These are phyloP conservation scores for Xylariales sp. DNA, from an alignment of 2,329 filamentous ascomycete species.

Conservation along the genomic window DNA sequence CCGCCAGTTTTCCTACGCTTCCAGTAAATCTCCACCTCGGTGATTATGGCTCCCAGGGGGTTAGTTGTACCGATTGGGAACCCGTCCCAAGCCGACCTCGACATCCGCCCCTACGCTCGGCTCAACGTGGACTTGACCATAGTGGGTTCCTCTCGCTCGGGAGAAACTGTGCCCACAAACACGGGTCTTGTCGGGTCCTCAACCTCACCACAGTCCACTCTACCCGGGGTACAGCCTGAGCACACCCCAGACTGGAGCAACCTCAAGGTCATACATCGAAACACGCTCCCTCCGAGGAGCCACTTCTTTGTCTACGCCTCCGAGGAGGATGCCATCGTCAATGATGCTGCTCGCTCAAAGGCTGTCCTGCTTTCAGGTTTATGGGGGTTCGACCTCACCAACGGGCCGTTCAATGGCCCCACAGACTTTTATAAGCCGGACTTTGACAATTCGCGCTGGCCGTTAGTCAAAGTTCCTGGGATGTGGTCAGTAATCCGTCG, in stretches of 20 bases:
- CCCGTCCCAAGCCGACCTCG: conserved; percentile 3
- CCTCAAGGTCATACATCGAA: conserved; percentile 53
- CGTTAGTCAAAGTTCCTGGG: conserved; percentile 55
- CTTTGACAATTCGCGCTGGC: conserved; percentile 33
- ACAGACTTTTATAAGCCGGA: conserved; percentile 29
- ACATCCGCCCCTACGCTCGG: conserved; percentile 2
- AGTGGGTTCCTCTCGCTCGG: not conserved
- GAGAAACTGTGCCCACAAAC: not conserved
- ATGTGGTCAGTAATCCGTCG: conserved; percentile 42
- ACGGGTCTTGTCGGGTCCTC: not conserved
- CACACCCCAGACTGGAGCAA: conserved; percentile 57
- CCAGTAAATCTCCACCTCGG: conserved; percentile 4
- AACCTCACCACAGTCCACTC: not conserved
- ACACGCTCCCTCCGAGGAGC: conserved; percentile 52
- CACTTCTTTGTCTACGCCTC: conserved; percentile 50
- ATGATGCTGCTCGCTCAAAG: conserved; percentile 33
- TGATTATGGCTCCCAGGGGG: conserved; percentile 6
- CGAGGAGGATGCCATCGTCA: conserved; percentile 42
- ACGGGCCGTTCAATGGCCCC: conserved; percentile 41
- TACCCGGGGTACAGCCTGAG: conserved; percentile 20
- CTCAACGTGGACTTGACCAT: conserved; percentile 4
- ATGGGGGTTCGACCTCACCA: conserved; percentile 49
- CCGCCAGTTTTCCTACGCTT: not conserved
- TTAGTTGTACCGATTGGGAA: no score
- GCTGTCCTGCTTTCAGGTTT: conserved; percentile 43